Conservation (phyloP, 2,329 filamentous ascomycete species). For the Penicillium sp. region DNA sequence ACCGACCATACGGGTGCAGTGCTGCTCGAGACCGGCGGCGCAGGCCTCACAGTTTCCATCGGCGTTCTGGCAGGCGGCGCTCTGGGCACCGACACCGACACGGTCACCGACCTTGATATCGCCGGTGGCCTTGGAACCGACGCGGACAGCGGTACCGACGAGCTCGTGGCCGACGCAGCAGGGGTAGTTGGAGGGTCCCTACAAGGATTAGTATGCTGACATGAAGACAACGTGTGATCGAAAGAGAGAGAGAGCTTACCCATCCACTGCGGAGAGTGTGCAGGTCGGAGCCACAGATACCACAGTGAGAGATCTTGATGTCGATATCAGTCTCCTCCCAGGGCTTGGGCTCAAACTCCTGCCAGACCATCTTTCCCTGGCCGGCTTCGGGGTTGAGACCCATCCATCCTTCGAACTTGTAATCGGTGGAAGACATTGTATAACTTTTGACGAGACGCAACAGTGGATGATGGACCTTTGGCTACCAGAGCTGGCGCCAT, state of each 20-base stretch:
- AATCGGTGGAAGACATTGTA: constrained; percentile 37
- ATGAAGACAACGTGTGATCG: not conserved
- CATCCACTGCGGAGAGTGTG: constrained; percentile 57
- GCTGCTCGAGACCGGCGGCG: constrained; percentile 39
- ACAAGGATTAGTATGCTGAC: not conserved
- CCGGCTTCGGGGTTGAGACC: constrained; percentile 51
- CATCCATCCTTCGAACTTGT: constrained; percentile 60
- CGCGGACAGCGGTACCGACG: constrained; percentile 59
- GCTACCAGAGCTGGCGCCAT: not conserved
- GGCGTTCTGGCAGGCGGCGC: constrained; percentile 52
- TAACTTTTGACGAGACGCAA: not conserved
- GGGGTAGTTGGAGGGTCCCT: constrained; percentile 39
- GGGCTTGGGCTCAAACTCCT: constrained; percentile 61
- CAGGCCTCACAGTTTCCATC: constrained; percentile 55
- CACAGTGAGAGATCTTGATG: constrained; percentile 64
- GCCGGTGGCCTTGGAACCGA: constrained; percentile 49
- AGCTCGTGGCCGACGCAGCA: constrained; percentile 66
- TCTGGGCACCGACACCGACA: constrained; percentile 61
- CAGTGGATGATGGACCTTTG: not conserved
- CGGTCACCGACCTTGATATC: constrained; percentile 37
- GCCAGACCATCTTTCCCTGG: constrained; percentile 57
- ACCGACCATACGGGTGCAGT: constrained; percentile 29
- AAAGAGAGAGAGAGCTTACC: constrained; percentile 23
- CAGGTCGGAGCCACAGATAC: constrained; percentile 64
- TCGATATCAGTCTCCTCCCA: constrained; percentile 67